phyloP scores from a whole-genome alignment of 1,284 basidiomycete species.

The Moesziomyces globuligerus region DNA sequence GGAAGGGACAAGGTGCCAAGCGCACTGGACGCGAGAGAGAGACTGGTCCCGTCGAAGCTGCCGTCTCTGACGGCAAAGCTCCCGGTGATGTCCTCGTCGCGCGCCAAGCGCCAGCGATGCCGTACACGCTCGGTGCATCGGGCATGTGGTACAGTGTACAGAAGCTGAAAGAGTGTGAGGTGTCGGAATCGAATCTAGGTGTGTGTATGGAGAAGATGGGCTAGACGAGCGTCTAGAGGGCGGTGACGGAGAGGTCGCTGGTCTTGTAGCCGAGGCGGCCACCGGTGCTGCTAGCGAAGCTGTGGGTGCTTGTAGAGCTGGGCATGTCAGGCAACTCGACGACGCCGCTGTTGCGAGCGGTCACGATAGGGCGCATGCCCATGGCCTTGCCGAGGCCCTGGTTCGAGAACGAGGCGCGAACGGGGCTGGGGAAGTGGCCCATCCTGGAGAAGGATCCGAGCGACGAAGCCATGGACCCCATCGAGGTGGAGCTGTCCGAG shows the following conservation, averaged over 20 bases:
- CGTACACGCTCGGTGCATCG: not conserved
- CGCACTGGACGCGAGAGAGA: slow-evolving; percentile 21
- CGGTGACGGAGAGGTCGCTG: slow-evolving; percentile 32
- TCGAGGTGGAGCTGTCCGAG: slow-evolving; percentile 35
- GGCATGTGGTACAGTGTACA: not conserved
- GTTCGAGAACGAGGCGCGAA: slow-evolving; percentile 17
- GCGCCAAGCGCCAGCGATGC: not conserved
- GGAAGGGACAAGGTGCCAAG: too few species aligned
- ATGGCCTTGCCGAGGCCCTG: slow-evolving; percentile 23
- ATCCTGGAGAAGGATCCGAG: slow-evolving; percentile 37
- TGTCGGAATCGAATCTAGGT: not conserved
- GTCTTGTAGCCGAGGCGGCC: slow-evolving; percentile 40
- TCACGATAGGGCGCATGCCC: slow-evolving; percentile 20
- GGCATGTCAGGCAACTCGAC: slow-evolving; percentile 10
- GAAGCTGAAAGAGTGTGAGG: not conserved
- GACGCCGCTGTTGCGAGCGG: slow-evolving; percentile 10
- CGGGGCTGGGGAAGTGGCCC: slow-evolving; percentile 31
- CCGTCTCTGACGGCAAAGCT: slow-evolving; percentile 1
- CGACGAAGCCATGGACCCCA: slow-evolving; percentile 35
- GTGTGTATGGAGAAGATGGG: not conserved
- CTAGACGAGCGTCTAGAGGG: slow-evolving; percentile 4
- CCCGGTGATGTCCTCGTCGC: slow-evolving; percentile 41
- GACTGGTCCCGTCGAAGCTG: slow-evolving; percentile 26
- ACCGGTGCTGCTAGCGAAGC: slow-evolving; percentile 20
- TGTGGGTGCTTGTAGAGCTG: slow-evolving; percentile 16